Base-by-base conservation (phyloP, 768 basidiomycete species). In the Amanita inopinata region DNA sequence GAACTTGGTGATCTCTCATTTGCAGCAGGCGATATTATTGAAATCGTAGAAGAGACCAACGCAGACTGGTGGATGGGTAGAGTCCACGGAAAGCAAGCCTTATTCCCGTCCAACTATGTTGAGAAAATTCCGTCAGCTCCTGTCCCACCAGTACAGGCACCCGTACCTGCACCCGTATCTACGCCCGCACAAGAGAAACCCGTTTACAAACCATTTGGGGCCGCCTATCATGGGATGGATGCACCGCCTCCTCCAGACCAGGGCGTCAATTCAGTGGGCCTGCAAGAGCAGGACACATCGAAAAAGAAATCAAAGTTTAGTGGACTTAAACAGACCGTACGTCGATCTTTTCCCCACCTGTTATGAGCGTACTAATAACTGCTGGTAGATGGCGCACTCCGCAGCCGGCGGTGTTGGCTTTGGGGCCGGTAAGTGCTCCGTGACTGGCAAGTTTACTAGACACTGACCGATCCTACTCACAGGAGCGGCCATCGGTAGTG, bases 51-150 rank as follows among this genome's bases (percentile, higher is more conserved):
- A 45, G 85, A 91, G 56, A 83, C 77, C 33, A 89, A 91, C 45
- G 67, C 67, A 2, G 90, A 92, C 57, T 92, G 90, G 90, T 94
- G 87, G 88, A 75, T 71, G 5, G 89, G 90, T 19, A 67, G 60
- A 46, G 52, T 70, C 43, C 71, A 78, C 24, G 80, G 79, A 18
- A 69, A 63, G 45, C 72, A 80, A 42, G 89, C 81, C 3, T 69
- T 91, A 27, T 87, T 92, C 67, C 90, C 89, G 0, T 71, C 81
- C 9, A 76, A 74, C 49, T 74, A 86, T 41, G 83, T 87, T 30
- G 77, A 86, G 62, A 79, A 73, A 52, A 51, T 67, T 40, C 49
- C 61, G 38, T 43, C 62, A 24, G 49, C 60, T n/a, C n/a, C n/a
- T n/a, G n/a, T n/a, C n/a, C n/a, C n/a, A n/a, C n/a, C n/a, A n/a